phyloP scores from a whole-genome alignment of 1,139 yeast species.

The Magnusiomyces sp. region DNA sequence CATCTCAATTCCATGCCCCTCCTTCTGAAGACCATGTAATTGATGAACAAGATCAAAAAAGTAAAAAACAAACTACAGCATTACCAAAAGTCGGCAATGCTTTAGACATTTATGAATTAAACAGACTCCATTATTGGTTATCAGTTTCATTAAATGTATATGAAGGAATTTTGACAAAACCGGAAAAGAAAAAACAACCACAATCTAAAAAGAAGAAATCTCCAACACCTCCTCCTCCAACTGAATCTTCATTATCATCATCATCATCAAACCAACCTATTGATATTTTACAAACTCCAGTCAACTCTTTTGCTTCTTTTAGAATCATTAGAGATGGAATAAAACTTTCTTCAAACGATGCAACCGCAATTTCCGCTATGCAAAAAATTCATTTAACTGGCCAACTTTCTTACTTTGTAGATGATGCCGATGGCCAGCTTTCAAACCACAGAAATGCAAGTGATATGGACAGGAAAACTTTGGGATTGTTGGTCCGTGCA shows the following conservation, averaged over 20 bases:
- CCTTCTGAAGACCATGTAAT: background rate
- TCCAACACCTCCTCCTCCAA: too few relatives aligned
- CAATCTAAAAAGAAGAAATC: background rate
- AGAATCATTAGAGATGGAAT: constrained; percentile 60
- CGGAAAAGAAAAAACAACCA: constrained; percentile 33
- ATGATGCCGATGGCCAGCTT: constrained; percentile 10
- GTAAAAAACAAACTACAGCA: too few relatives aligned
- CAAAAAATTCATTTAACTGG: constrained; percentile 23
- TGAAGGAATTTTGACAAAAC: constrained; percentile 33
- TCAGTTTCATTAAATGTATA: constrained; percentile 39
- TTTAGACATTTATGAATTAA: too few relatives aligned
- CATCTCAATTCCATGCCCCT: background rate
- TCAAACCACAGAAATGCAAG: background rate
- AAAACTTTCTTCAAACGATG: constrained; percentile 52
- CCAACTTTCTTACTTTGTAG: constrained; percentile 19
- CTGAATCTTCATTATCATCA: too few relatives aligned
- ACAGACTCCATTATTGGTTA: constrained; percentile 11
- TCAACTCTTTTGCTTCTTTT: constrained; percentile 30
- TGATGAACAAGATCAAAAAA: background rate
- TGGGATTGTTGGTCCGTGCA: constrained; percentile 53
- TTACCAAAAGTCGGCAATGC: too few relatives aligned
- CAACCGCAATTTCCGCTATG: constrained; percentile 35
- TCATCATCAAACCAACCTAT: too few relatives aligned
- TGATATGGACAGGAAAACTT: constrained; percentile 38
- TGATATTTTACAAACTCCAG: constrained; percentile 4